phyloP scores from a whole-genome alignment of 805 yeast species.

The Metschnikowia corniflorae region DNA sequence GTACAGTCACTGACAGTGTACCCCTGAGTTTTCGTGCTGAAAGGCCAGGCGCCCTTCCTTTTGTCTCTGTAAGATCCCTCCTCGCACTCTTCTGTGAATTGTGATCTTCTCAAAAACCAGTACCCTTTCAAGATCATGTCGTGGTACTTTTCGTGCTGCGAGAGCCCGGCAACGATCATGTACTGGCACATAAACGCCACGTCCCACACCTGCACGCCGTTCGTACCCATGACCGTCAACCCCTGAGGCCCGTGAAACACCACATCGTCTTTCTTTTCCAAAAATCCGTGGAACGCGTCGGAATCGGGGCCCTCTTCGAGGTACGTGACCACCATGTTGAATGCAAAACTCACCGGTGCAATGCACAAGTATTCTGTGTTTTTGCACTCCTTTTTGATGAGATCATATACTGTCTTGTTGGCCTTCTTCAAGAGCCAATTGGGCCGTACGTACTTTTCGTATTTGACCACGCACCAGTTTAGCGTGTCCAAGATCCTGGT shows the following conservation, averaged over 20 bases:
- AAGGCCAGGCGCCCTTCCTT: slow-evolving; percentile 92
- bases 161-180: slow-evolving; percentile 73
- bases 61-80: slow-evolving; percentile 78
- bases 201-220: slow-evolving; percentile 98
- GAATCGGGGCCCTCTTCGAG: slow-evolving; percentile 71
- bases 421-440: slow-evolving; percentile 57
- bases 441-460: slow-evolving; percentile 76
- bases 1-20: slow-evolving; percentile 97
- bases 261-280: slow-evolving; percentile 66
- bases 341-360: slow-evolving; percentile 91
- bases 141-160: slow-evolving; percentile 61
- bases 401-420: slow-evolving; percentile 51
- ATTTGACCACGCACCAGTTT: slow-evolving; percentile 57
- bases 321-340: slow-evolving; percentile 70
- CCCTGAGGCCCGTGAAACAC: slow-evolving; percentile 88
- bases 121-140: slow-evolving; percentile 63
- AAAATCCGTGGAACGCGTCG: slow-evolving; percentile 49
- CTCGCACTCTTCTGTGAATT: slow-evolving; percentile 76
- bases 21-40: slow-evolving; percentile 93
- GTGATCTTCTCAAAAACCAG: slow-evolving; percentile 73
- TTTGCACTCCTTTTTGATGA: slow-evolving; percentile 66
- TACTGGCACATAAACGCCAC: slow-evolving; percentile 88
- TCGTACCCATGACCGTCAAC: slow-evolving; percentile 91
- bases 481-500: slow-evolving; percentile 58
- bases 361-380: slow-evolving; percentile 83